Evolutionary conservation across 345 rosid genomes (phyloP).

Genomic region (Citrus trifoliata): DNA sequence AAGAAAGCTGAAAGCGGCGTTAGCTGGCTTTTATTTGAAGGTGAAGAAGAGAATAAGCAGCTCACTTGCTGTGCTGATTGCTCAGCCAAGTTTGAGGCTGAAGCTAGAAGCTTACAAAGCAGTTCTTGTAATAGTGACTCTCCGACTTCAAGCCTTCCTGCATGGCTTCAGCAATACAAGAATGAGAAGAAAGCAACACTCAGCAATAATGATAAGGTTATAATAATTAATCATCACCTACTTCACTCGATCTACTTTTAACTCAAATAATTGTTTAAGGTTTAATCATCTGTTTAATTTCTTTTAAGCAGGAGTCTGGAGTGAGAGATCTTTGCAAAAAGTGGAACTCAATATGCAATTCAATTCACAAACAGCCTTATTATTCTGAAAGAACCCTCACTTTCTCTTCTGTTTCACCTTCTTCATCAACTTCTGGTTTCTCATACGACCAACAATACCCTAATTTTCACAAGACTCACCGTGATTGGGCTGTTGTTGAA

Average conservation of each 20-base stretch:
- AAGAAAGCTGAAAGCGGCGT: constrained; percentile 41
- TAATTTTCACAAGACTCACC: constrained; percentile 31
- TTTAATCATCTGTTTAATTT: background rate
- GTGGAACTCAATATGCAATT: constrained; percentile 58
- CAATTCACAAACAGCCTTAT: constrained; percentile 44
- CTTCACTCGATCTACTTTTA: background rate
- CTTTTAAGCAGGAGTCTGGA: constrained; percentile 38
- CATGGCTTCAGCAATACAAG: constrained; percentile 80
- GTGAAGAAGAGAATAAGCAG: constrained; percentile 35
- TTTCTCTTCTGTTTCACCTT: constrained; percentile 57
- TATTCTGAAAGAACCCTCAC: constrained; percentile 44
- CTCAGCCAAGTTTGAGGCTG: constrained; percentile 43
- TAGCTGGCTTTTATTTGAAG: constrained; percentile 33
- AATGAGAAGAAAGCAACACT: constrained; percentile 41
- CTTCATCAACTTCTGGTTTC: constrained; percentile 50
- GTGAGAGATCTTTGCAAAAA: constrained; percentile 55
- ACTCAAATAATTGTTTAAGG: background rate
- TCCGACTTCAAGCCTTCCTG: constrained; percentile 52
- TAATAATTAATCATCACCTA: background rate
- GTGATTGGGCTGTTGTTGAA: constrained; percentile 49
- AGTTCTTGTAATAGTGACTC: constrained; percentile 33
- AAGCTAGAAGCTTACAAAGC: constrained; percentile 34
- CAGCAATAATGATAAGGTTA: constrained; percentile 40
- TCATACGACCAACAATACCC: constrained; percentile 46
- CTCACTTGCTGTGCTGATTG: constrained; percentile 51